Conservation (phyloP, 1,284 basidiomycete species). For the Cutaneotrichosporon cutaneum region DNA sequence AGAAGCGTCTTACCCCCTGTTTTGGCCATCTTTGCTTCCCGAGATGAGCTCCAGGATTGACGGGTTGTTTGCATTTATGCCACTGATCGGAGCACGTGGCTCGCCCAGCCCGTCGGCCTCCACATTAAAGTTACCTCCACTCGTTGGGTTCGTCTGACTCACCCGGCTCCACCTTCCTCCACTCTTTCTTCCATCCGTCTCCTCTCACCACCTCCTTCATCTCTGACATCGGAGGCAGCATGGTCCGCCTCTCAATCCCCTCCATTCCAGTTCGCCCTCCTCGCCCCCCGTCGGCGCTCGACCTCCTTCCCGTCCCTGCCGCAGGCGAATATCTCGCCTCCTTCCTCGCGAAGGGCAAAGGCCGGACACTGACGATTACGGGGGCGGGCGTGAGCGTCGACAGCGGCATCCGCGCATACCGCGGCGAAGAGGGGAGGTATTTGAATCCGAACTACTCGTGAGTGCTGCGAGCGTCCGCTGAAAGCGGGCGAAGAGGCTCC, state of each 20-base stretch:
- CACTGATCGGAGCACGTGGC: neutral
- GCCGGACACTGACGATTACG: constrained; percentile 65
- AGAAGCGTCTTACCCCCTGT: neutral
- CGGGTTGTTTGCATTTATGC: neutral
- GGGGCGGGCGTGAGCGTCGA: constrained; percentile 92
- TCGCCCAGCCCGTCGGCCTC: neutral
- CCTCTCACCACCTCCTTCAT: neutral
- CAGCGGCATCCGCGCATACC: constrained; percentile 83
- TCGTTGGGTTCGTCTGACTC: neutral
- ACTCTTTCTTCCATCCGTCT: neutral
- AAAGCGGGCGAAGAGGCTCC: neutral
- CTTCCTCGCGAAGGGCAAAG: constrained; percentile 68
- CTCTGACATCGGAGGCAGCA: constrained; percentile 9
- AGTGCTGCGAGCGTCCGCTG: constrained; percentile 39
- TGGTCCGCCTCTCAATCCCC: constrained; percentile 68
- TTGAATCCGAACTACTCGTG: constrained; percentile 89
- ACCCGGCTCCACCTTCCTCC: neutral
- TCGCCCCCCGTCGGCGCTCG: constrained; percentile 52
- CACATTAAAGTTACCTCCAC: too few species aligned
- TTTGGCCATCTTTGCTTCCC: neutral
- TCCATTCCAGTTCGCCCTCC: constrained; percentile 65
- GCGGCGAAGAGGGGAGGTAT: constrained; percentile 77
- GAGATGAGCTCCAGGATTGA: neutral
- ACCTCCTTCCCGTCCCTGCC: constrained; percentile 53
- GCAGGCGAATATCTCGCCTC: constrained; percentile 65